Evolutionary conservation across 257 asterid species (phyloP).

Genomic region (Ilex asprella): DNA sequence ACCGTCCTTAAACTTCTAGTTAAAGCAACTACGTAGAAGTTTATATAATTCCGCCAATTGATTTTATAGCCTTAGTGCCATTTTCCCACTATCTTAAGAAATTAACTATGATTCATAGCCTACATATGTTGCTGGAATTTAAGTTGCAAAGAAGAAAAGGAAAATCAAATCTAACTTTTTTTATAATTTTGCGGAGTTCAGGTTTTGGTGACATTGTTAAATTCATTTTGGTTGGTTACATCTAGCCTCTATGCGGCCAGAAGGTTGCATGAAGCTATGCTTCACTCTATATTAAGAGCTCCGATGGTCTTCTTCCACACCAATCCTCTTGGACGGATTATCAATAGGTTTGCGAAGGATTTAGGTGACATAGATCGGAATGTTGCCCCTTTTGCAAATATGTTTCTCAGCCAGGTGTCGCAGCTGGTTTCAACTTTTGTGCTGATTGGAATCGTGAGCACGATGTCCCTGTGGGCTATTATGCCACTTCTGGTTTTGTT

Average conservation of each 20-base stretch:
- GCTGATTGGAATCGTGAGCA: slow-evolving; percentile 66
- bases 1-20: too few relatives aligned
- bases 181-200: slow-evolving; percentile 16
- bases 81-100: background rate
- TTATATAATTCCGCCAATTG: background rate
- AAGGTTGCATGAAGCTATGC: slow-evolving; percentile 71
- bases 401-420: slow-evolving; percentile 55
- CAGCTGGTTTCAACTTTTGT: slow-evolving; percentile 71
- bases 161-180: background rate
- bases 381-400: slow-evolving; percentile 43
- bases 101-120: background rate
- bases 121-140: background rate
- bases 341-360: slow-evolving; percentile 70
- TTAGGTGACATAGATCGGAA: slow-evolving; percentile 72
- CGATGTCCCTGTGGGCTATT: slow-evolving; percentile 72
- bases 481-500: slow-evolving; percentile 71
- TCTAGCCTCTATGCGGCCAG: slow-evolving; percentile 71
- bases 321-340: slow-evolving; percentile 73
- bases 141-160: background rate
- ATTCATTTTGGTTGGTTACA: slow-evolving; percentile 72
- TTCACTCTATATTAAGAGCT: slow-evolving; percentile 58
- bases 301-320: slow-evolving; percentile 91
- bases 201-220: slow-evolving; percentile 70
- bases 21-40: background rate
- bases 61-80: background rate